A percentile compares a stretch with the other conserved stretches of the same genome.
phyloP scores from a whole-genome alignment of 345 rosid species.

The Kandelia obovata region DNA sequence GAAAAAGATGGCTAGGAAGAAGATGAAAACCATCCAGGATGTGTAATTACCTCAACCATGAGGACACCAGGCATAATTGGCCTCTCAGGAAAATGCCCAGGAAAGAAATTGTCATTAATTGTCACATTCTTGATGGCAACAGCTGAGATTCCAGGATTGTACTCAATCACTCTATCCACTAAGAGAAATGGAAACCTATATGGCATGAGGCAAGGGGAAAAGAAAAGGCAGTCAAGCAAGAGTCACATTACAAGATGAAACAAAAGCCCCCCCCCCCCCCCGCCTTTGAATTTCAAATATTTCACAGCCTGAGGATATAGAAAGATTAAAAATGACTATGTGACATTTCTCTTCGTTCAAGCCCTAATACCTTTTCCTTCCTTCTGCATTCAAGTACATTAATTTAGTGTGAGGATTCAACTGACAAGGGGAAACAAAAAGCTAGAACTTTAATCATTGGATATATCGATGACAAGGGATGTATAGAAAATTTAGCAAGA shows the following conservation, averaged over 20 bases:
- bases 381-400: not conserved
- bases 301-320: no score
- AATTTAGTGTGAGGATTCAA: not conserved
- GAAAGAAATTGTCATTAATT: conserved; percentile 95
- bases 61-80: conserved; percentile 99
- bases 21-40: no score
- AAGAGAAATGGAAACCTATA: conserved; percentile 90
- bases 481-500: no score
- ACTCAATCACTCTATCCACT: conserved; percentile 97
- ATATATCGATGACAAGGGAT: no score
- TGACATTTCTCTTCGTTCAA: no score
- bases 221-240: not conserved
- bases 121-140: conserved; percentile 97
- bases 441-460: no score
- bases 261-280: no score
- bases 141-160: conserved; percentile 88
- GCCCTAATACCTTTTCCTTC: no score
- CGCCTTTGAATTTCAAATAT: not conserved
- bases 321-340: no score
- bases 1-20: not conserved
- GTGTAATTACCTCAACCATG: conserved; percentile 78
- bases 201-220: not conserved
- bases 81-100: conserved; percentile 98
- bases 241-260: not conserved
- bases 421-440: no score